phyloP scores from a whole-genome alignment of 192 early-diverging fungal species.

The Jimgerdemannia flammicorona region DNA sequence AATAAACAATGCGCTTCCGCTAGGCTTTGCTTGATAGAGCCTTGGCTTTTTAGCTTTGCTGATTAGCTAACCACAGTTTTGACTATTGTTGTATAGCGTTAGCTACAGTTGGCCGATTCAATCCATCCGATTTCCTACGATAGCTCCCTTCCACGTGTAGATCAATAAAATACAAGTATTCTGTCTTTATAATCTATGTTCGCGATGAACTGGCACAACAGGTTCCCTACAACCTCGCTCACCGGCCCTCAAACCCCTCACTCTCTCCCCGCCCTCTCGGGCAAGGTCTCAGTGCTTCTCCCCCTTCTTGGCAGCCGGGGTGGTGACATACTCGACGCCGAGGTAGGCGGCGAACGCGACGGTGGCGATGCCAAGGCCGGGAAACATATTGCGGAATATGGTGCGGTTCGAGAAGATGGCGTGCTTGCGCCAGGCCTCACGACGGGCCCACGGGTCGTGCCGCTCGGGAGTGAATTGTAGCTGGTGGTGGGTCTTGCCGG shows the following conservation, averaged over 20 bases:
- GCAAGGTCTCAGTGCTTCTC: not conserved
- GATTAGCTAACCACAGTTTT: no score
- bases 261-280: not conserved
- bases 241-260: not conserved
- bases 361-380: slow-evolving; percentile 73
- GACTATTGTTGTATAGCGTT: no score
- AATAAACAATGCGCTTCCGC: no score
- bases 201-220: no score
- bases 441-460: slow-evolving; percentile 72
- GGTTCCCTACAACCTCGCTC: no score
- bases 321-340: slow-evolving; percentile 59
- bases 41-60: no score
- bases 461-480: not conserved
- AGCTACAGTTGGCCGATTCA: no score
- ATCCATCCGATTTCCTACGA: no score
- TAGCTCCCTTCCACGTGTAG: no score
- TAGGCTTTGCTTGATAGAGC: no score
- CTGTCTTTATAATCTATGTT: no score
- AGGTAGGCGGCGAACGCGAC: slow-evolving; percentile 71
- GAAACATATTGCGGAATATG: slow-evolving; percentile 65
- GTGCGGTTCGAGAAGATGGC: slow-evolving; percentile 61
- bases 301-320: slow-evolving; percentile 12
- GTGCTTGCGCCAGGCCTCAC: slow-evolving; percentile 70
- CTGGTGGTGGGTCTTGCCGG: not conserved
- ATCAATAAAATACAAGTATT: no score